Conservation (phyloP, 345 rosid genomes). For the Eucalyptus brandiana region DNA sequence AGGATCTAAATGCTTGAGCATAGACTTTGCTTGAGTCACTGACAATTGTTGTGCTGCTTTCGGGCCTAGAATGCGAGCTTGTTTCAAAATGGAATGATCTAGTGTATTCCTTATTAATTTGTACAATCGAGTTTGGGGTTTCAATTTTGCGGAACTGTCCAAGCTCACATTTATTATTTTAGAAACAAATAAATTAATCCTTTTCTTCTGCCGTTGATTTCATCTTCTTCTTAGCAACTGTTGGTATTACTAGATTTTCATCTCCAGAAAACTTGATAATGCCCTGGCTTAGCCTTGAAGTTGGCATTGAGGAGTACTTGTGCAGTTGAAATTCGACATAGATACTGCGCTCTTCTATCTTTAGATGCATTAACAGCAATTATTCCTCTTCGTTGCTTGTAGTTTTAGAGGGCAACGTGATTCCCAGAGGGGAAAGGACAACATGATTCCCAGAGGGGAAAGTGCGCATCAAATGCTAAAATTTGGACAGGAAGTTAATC, state of each 20-base stretch:
- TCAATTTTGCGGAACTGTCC: not conserved
- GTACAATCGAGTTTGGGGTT: not conserved
- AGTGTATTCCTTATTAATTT: not conserved
- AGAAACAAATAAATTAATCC: not conserved
- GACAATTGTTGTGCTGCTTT: not conserved
- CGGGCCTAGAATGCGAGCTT: not conserved
- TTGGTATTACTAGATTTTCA: not conserved
- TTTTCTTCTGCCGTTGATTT: not conserved
- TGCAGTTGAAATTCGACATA: not conserved
- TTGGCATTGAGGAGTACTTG: not conserved
- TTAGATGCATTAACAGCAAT: not conserved
- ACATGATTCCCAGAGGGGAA: not conserved
- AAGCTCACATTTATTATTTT: not conserved
- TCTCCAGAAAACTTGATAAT: not conserved
- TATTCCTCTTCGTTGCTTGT: not conserved
- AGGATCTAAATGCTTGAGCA: too few species aligned
- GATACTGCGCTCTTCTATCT: not conserved
- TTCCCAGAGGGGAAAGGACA: not conserved
- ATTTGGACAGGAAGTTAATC: not conserved
- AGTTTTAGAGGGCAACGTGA: not conserved
- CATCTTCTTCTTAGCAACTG: not conserved
- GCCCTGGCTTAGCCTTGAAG: not conserved
- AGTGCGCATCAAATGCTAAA: not conserved
- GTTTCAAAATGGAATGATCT: not conserved
- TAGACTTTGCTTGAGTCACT: not conserved